Percentiles rank a stretch among this genome's conserved stretches.
Conservation (phyloP, 805 yeast species). For the Priceomyces carsonii region DNA sequence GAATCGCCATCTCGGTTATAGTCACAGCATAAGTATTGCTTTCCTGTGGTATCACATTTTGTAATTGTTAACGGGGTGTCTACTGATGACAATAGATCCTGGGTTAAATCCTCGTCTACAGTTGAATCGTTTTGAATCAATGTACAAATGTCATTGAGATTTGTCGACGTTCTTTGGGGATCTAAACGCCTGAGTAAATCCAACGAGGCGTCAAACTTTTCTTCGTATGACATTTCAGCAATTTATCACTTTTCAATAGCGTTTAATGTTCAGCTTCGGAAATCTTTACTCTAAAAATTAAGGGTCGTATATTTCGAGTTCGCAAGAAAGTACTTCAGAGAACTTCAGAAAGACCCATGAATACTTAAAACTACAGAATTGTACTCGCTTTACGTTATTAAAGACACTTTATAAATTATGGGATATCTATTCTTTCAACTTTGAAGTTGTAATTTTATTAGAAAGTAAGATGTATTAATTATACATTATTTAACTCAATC, state of each 20-base stretch:
- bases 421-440: too few relatives aligned
- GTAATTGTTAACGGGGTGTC: constrained; percentile 74
- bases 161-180: constrained; percentile 33
- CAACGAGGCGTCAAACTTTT: constrained; percentile 39
- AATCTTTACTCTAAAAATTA: too few relatives aligned
- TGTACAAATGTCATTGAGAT: constrained; percentile 37
- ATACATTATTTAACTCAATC: neutral
- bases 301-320: too few relatives aligned
- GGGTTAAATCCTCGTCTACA: constrained; percentile 62
- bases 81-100: constrained; percentile 81
- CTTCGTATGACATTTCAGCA: constrained; percentile 30
- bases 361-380: too few relatives aligned
- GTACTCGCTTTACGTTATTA: too few relatives aligned
- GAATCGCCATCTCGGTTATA: constrained; percentile 95
- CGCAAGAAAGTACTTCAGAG: too few relatives aligned
- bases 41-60: constrained; percentile 55
- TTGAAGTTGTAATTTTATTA: too few relatives aligned
- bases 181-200: constrained; percentile 43
- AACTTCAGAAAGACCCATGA: too few relatives aligned
- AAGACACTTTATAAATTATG: too few relatives aligned
- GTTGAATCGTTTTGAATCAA: constrained; percentile 36
- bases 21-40: constrained; percentile 82
- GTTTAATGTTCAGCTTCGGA: too few relatives aligned
- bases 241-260: too few relatives aligned
- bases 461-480: too few relatives aligned